Evolutionary conservation across 2,329 filamentous ascomycete species (phyloP), one percentile per base, ranked within the genome.

Genomic region (Aspergillus pseudoviridinutans): DNA sequence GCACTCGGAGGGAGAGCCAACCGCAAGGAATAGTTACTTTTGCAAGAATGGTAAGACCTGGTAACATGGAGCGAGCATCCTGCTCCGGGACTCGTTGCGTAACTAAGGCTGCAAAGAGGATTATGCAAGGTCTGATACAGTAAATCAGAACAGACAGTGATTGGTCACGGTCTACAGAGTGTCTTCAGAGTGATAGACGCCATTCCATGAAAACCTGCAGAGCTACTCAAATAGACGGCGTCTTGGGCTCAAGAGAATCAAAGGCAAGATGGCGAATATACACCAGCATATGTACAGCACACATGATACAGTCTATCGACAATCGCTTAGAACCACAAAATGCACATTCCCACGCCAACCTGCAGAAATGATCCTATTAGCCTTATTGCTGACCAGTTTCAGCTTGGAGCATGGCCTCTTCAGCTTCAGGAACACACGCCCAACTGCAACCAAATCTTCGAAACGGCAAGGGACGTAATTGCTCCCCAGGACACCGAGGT

Each of bases 371-470:
- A 46, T 10, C 20, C 20, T 20, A 22, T 20, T 9, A 47, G 22
- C n/a, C 22, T 25, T 12, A 10, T 24, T 24, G 44, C 12, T 27
- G 44, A 27, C 22, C 20, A 47, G 20, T 24, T 47, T 47, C 1
- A 17, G 42, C 42, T 46, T 47, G 44, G 12, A 7, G 5, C 20
- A 25, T 25, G 8, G 44, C 3, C 12, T 25, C 22, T 47, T 14
- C 42, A 3, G 29, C 47, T 5, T 42, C 53, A 14, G 73, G 72
- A 35, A 70, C 64, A 64, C 76, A 79, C 0, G 60, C 64, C 71
- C 70, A 73, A 58, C 76, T 78, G 60, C 76, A 79, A 4, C 73
- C 73, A 49, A 72, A 59, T 27, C 76, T 68, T 32, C 70, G 58
- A 55, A 79, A 78, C 0, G 76, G 76, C 52, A 78, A 61, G 20